Conservation (phyloP, 2,329 filamentous ascomycete genomes). For the Claviceps pazoutovae region DNA sequence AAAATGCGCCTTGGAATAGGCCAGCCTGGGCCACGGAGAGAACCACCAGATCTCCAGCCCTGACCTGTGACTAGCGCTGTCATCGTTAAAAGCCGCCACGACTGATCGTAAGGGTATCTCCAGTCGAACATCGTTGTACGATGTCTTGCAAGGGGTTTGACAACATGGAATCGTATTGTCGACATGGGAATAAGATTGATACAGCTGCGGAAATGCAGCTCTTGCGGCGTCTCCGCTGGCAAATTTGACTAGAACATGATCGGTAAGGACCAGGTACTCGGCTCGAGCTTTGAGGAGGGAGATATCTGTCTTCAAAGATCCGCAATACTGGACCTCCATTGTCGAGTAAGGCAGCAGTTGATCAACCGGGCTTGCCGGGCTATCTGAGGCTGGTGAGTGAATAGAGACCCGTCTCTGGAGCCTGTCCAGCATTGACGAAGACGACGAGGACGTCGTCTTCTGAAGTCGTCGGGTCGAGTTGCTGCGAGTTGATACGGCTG, state of each 20-base stretch:
- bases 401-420: slow-evolving; percentile 27
- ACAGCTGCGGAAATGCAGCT: slow-evolving; percentile 32
- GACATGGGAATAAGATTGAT: slow-evolving; percentile 12
- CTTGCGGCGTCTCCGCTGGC: slow-evolving; percentile 32
- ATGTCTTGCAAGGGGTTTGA: slow-evolving; percentile 14
- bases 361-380: slow-evolving; percentile 16
- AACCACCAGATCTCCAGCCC: slow-evolving; percentile 45
- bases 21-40: slow-evolving; percentile 26
- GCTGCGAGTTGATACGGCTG: slow-evolving; percentile 17
- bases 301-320: slow-evolving; percentile 34
- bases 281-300: slow-evolving; percentile 34
- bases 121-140: slow-evolving; percentile 24
- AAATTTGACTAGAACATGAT: slow-evolving; percentile 36
- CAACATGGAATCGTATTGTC: slow-evolving; percentile 13
- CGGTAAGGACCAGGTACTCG: slow-evolving; percentile 38
- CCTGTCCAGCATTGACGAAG: slow-evolving; percentile 27
- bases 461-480: slow-evolving; percentile 21
- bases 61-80: slow-evolving; percentile 33
- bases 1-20: slow-evolving; percentile 33
- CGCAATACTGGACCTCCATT: slow-evolving; percentile 30
- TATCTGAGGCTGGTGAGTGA: slow-evolving; percentile 20
- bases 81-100: slow-evolving; percentile 38
- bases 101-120: slow-evolving; percentile 36
- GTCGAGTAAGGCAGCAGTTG: slow-evolving; percentile 17
- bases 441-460: slow-evolving; percentile 24